Percentiles rank a stretch among this genome's conserved stretches.
These are phyloP conservation scores for Geotrichum carabidarum DNA, from an alignment of 1,139 yeast species.

Conservation along the genomic window DNA sequence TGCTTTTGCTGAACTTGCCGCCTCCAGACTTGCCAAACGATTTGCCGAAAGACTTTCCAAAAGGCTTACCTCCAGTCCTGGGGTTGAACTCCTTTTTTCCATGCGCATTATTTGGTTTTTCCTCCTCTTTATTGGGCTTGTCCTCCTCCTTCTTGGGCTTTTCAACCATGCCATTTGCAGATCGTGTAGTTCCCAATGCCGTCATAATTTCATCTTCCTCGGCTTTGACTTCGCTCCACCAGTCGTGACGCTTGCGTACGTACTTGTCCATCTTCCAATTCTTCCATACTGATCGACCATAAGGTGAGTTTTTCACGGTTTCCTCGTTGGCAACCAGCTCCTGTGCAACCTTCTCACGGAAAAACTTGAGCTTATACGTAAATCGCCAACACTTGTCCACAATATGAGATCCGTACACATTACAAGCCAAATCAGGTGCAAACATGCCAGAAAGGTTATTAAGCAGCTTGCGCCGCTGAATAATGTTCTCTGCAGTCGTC, in stretches of 20 bases:
- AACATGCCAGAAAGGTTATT: constrained; percentile 54
- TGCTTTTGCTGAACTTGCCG: not conserved
- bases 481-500: constrained; percentile 42
- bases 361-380: constrained; percentile 69
- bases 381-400: constrained; percentile 81
- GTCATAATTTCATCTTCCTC: constrained; percentile 47
- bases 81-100: not conserved
- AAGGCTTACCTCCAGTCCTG: not conserved
- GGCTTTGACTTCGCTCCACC: constrained; percentile 71
- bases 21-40: not conserved
- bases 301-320: constrained; percentile 72
- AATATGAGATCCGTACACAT: constrained; percentile 88
- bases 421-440: constrained; percentile 58
- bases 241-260: constrained; percentile 67
- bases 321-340: constrained; percentile 58
- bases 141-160: not conserved
- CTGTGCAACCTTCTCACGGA: constrained; percentile 79
- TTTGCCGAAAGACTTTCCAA: not conserved
- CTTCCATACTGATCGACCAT: constrained; percentile 91
- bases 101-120: too few relatives aligned
- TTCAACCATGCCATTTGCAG: constrained; percentile 9
- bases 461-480: constrained; percentile 62
- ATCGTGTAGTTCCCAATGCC: constrained; percentile 22
- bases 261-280: constrained; percentile 86
- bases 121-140: not conserved